Percentiles rank a stretch among this genome's conserved stretches.
These are phyloP conservation scores for Lentinula lateritia DNA, from an alignment of 768 basidiomycete genomes.

Conservation along the genomic window DNA sequence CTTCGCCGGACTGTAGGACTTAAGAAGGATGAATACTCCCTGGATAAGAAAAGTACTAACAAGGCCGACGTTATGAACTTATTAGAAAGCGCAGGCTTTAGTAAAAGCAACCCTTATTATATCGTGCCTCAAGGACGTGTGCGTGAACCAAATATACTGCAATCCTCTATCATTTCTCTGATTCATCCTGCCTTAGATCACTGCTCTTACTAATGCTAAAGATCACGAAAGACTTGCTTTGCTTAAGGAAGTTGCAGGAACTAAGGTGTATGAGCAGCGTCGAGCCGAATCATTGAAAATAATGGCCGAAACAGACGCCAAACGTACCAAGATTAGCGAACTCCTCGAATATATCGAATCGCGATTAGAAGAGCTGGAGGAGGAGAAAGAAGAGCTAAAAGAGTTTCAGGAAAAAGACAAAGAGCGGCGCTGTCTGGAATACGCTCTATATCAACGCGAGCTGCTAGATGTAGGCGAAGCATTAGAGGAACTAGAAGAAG, in stretches of 20 bases:
- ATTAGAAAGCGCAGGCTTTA: slow-evolving; percentile 95
- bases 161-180: background rate
- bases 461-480: slow-evolving; percentile 83
- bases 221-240: slow-evolving; percentile 90
- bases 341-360: slow-evolving; percentile 88
- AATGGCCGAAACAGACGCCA: slow-evolving; percentile 94
- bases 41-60: slow-evolving; percentile 92
- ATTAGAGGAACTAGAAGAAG: slow-evolving; percentile 81
- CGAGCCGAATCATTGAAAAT: slow-evolving; percentile 89
- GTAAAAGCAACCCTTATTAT: slow-evolving; percentile 97
- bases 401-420: slow-evolving; percentile 96
- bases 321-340: slow-evolving; percentile 87
- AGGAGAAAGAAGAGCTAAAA: slow-evolving; percentile 96
- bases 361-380: slow-evolving; percentile 85
- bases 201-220: slow-evolving; percentile 93
- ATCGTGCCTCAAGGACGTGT: slow-evolving; percentile 98
- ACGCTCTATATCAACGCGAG: slow-evolving; percentile 89
- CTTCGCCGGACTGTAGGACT: slow-evolving; percentile 92
- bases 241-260: slow-evolving; percentile 98
- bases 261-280: slow-evolving; percentile 95
- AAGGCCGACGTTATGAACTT: slow-evolving; percentile 98
- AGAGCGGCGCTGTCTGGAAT: slow-evolving; percentile 90
- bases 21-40: slow-evolving; percentile 98
- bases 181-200: slow-evolving; percentile 56
- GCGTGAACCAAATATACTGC: slow-evolving; percentile 21